Evolutionary conservation across 2,329 filamentous ascomycete genomes (phyloP).

Genomic region (Diaporthe vexans): DNA sequence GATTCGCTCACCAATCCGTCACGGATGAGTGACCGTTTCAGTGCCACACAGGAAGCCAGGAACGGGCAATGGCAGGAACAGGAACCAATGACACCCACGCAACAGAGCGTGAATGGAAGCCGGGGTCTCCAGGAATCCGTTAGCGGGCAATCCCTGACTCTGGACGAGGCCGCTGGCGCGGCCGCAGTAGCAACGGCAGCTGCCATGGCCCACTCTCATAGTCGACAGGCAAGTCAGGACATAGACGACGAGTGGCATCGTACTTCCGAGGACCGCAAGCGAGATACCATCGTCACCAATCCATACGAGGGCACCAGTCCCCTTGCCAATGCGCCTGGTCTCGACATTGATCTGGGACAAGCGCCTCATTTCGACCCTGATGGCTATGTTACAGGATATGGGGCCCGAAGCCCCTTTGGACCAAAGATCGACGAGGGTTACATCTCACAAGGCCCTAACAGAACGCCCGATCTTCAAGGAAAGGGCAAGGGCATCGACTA

Average conservation of each 20-base stretch:
- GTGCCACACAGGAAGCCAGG: conserved; percentile 57
- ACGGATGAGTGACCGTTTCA: conserved; percentile 80
- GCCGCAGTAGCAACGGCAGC: conserved; percentile 67
- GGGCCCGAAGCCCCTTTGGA: conserved; percentile 69
- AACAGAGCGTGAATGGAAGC: conserved; percentile 45
- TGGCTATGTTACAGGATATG: conserved; percentile 60
- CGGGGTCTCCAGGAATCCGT: conserved; percentile 22
- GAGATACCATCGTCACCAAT: conserved; percentile 76
- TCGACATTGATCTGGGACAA: conserved; percentile 49
- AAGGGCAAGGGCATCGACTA: conserved; percentile 72
- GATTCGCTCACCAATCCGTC: conserved; percentile 90
- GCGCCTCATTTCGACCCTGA: conserved; percentile 49
- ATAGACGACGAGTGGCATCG: conserved; percentile 76
- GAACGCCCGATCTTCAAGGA: conserved; percentile 65
- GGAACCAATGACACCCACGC: conserved; percentile 52
- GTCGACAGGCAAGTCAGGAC: conserved; percentile 68
- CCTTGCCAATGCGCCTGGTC: conserved; percentile 66
- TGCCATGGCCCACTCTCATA: conserved; percentile 60
- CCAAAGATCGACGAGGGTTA: conserved; percentile 88
- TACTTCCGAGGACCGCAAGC: conserved; percentile 73
- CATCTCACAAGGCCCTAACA: conserved; percentile 79
- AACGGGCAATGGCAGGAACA: conserved; percentile 45
- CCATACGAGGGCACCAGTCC: conserved; percentile 77
- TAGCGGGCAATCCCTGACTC: conserved; percentile 53
- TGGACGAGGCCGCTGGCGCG: conserved; percentile 63